Conservation (phyloP, 441 rosid genomes). For the Gossypium davidsonii region DNA sequence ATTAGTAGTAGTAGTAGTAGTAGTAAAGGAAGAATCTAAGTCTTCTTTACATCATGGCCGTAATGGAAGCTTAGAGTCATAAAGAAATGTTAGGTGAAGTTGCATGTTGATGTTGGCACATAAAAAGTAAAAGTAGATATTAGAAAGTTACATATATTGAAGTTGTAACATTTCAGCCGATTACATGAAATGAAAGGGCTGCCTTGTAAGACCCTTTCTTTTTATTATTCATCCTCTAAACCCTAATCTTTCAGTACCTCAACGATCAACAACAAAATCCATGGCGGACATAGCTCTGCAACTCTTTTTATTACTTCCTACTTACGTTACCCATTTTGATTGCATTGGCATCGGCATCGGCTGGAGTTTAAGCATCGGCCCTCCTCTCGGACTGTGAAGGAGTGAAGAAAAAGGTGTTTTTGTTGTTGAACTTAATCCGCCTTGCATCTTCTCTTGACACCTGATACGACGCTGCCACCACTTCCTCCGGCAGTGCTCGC, state of each 20-base stretch:
- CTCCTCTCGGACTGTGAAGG: conserved; percentile 22
- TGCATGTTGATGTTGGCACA: no score
- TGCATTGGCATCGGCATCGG: background rate
- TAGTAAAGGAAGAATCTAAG: no score
- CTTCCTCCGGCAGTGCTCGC: conserved; percentile 48
- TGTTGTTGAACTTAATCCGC: conserved; percentile 38
- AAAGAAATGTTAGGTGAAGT: no score
- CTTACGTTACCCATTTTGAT: background rate
- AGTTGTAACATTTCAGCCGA: background rate
- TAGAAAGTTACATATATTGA: background rate
- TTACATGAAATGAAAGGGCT: background rate
- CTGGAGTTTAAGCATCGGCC: conserved; percentile 25
- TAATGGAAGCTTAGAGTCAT: no score
- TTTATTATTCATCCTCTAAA: background rate
- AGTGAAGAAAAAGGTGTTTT: conserved; percentile 35
- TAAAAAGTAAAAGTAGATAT: background rate
- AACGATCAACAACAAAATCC: background rate
- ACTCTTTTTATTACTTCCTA: background rate
- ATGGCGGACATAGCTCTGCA: background rate
- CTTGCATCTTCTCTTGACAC: conserved; percentile 55
- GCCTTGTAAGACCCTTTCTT: background rate
- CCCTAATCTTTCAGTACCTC: background rate
- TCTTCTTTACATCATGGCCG: no score
- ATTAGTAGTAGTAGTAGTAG: no score
- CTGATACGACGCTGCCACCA: conserved; percentile 43